These are phyloP conservation scores for Desmodesmus armatus DNA, from an alignment of 139 green algal species.

Conservation along the genomic window DNA sequence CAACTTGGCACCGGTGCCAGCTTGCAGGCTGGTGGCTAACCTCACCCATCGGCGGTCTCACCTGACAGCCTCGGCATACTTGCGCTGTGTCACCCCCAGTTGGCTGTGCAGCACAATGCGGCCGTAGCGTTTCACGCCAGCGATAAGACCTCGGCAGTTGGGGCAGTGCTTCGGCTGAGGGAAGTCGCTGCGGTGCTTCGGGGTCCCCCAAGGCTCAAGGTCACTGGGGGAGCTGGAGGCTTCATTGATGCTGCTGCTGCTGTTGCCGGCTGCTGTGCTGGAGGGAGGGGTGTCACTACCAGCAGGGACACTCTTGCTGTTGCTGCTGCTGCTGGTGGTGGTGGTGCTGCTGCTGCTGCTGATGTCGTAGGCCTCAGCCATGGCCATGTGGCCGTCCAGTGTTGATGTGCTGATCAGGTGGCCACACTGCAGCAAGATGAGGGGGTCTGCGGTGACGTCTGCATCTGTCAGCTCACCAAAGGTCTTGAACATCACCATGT, in stretches of 20 bases:
- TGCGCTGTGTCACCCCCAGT: slow-evolving; percentile 23
- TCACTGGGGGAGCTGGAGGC: neutral
- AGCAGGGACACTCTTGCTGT: too few species aligned
- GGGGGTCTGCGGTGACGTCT: slow-evolving; percentile 61
- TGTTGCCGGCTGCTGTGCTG: neutral
- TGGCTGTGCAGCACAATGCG: neutral
- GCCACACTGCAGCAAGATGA: slow-evolving; percentile 71
- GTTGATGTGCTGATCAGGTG: slow-evolving; percentile 71
- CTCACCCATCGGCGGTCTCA: too few species aligned
- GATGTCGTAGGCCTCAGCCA: neutral
- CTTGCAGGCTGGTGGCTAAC: too few species aligned
- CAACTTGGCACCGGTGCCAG: too few species aligned
- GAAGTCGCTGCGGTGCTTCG: neutral
- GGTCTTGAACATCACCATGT: slow-evolving; percentile 57
- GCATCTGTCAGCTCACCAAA: slow-evolving; percentile 57
- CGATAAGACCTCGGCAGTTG: neutral
- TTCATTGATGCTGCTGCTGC: neutral
- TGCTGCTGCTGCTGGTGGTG: too few species aligned
- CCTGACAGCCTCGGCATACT: slow-evolving; percentile 30
- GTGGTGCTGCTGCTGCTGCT: neutral
- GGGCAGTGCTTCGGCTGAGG: slow-evolving; percentile 11
- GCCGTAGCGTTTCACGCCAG: slow-evolving; percentile 19
- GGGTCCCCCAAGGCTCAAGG: neutral
- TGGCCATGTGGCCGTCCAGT: slow-evolving; percentile 66
- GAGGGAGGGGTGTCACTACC: too few species aligned